These are phyloP conservation scores for Tubosaeta sp. DNA, from an alignment of 768 basidiomycete species.

Conservation along the genomic window DNA sequence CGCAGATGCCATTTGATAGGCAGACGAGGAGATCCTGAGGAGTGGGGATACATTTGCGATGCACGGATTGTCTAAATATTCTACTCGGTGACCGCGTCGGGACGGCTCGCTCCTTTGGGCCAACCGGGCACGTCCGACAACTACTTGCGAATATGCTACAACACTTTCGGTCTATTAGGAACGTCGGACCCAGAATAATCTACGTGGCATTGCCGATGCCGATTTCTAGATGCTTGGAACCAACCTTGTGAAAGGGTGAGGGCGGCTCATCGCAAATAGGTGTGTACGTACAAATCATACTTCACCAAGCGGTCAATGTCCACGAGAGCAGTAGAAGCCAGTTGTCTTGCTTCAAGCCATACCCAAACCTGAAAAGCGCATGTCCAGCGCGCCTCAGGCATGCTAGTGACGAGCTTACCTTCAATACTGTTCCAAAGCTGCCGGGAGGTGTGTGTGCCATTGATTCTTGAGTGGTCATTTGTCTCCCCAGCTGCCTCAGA, in stretches of 20 bases:
- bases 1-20: constrained; percentile 28
- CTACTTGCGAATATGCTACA: constrained; percentile 15
- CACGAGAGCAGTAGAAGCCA: constrained; percentile 73
- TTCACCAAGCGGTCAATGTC: constrained; percentile 84
- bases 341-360: constrained; percentile 85
- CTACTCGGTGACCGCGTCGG: constrained; percentile 11
- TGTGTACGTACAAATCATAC: constrained; percentile 71
- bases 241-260: constrained; percentile 38
- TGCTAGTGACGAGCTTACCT: constrained; percentile 49
- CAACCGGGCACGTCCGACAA: constrained; percentile 10
- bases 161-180: constrained; percentile 8
- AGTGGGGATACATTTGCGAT: not conserved
- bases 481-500: constrained; percentile 82
- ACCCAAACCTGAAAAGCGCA: constrained; percentile 70
- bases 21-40: not conserved
- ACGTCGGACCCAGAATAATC: constrained; percentile 6
- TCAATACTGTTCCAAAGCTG: constrained; percentile 81
- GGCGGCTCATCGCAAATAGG: not conserved
- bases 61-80: constrained; percentile 1
- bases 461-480: constrained; percentile 77
- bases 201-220: constrained; percentile 4
- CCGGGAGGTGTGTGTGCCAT: constrained; percentile 60
- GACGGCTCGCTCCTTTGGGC: constrained; percentile 4
- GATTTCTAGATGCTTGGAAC: constrained; percentile 41
- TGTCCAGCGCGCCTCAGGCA: not conserved